Evolutionary conservation across 257 asterid genomes (phyloP), one percentile per base, ranked within the genome.

Genomic region (Jacaranda mimosifolia): DNA sequence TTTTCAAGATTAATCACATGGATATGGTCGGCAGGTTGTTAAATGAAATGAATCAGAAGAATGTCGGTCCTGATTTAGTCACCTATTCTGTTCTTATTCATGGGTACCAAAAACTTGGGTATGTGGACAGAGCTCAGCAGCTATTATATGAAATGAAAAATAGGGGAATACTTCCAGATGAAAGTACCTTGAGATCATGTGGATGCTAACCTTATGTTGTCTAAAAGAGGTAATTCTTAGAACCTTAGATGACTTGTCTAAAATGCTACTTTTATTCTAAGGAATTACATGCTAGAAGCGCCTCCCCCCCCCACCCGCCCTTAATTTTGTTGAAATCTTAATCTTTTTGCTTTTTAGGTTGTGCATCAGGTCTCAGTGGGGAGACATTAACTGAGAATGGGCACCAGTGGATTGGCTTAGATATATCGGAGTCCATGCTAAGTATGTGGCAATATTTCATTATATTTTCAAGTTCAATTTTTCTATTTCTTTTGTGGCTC

Each of bases 361-460:
- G 99, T 56, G 99, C 98, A 79, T 96, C 99, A 13, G 99, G 99
- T 58, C 91, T 93, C 53, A 96, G 99, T 39, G 99, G 98, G 72
- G 97, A 93, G 85, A 91, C 97, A 39, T 75, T 96, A 78, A 90
- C 97, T 38, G 96, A 96, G 58, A 81, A 83, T 60, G 98, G 98
- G 65, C 97, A 93, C 83, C 97, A 91, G 12, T 96, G 98, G 99
- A 86, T 96, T 88, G 97, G 98, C 68, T 75, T 89, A 70, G 99
- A 96, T 82, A 96, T 96, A 85, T 96, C 99, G 5, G 87, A 83
- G 70, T 91, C 98, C 48, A 91, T 96, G 99, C 91, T 96, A 9
- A 68, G 98, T 92, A 85, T 80, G 88, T 46, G 21, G 64, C 58
- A 11, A 38, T 51, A 52, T 17, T n/a, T 21, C 32, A 53, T 19